Evolutionary conservation across 1,284 basidiomycete species (phyloP).

Genomic region (Cutaneotrichosporon sp.): DNA sequence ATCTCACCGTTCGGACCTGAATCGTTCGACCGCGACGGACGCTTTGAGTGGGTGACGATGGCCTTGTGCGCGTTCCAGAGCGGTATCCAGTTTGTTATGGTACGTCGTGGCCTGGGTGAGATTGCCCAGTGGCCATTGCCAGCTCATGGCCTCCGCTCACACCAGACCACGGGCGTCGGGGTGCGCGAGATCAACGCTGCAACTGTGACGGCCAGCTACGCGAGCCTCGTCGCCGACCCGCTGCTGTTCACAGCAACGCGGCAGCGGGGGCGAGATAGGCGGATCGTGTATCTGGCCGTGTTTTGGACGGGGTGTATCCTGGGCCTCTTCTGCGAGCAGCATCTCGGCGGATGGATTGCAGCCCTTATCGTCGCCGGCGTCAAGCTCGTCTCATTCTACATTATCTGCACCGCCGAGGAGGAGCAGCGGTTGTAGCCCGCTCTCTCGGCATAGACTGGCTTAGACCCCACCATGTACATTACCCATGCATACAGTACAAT

Average conservation of each 20-base stretch:
- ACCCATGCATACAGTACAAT: conserved; percentile 4
- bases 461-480: not conserved
- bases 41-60: conserved; percentile 21
- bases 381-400: conserved; percentile 9
- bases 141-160: no score
- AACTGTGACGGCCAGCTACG: conserved; percentile 31
- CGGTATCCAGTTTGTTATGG: conserved; percentile 29
- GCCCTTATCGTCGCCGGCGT: conserved; percentile 5
- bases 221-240: conserved; percentile 26
- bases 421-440: not conserved
- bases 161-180: conserved; percentile 25
- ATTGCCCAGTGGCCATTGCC: no score
- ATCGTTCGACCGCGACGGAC: conserved; percentile 1
- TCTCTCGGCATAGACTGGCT: not conserved
- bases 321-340: conserved; percentile 17
- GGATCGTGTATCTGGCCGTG: conserved; percentile 22
- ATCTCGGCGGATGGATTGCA: conserved; percentile 5
- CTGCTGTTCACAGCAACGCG: conserved; percentile 13
- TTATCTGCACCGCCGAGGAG: conserved; percentile 1
- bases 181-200: conserved; percentile 26
- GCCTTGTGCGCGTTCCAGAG: conserved; percentile 19
- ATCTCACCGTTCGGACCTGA: conserved; percentile 2
- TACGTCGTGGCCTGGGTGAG: no score
- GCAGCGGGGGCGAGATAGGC: conserved; percentile 20
- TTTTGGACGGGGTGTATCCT: conserved; percentile 26